These are phyloP conservation scores for Capronia americana DNA, from an alignment of 2,329 filamentous ascomycete genomes.

Conservation along the genomic window DNA sequence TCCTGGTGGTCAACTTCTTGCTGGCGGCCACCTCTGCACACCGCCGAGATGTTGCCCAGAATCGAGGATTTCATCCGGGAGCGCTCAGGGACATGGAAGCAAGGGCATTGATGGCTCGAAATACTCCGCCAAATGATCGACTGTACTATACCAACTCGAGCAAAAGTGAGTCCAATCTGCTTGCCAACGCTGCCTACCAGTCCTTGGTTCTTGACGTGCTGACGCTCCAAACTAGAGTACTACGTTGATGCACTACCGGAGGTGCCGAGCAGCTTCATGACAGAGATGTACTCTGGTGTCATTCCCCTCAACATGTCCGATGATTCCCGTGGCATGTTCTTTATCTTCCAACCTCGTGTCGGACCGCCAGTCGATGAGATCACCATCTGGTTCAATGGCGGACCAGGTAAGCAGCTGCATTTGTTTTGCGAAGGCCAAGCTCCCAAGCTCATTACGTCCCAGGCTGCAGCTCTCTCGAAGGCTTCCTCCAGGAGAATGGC, in stretches of 20 bases:
- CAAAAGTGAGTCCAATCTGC: constrained; percentile 24
- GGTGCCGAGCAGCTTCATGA: constrained; percentile 33
- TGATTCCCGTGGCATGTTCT: constrained; percentile 31
- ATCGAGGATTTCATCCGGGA: constrained; percentile 26
- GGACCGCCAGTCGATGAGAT: constrained; percentile 37
- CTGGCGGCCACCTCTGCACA: constrained; percentile 15
- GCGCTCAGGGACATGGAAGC: constrained; percentile 28
- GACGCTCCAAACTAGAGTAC: constrained; percentile 22
- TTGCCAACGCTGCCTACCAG: not conserved
- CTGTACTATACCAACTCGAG: constrained; percentile 31
- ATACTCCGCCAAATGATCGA: constrained; percentile 8
- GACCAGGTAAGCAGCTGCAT: constrained; percentile 30
- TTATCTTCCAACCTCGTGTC: constrained; percentile 38
- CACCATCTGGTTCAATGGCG: constrained; percentile 39
- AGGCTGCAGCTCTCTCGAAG: constrained; percentile 40
- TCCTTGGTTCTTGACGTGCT: not conserved
- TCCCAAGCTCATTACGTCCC: not conserved
- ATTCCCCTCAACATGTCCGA: constrained; percentile 34
- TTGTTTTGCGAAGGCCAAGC: not conserved
- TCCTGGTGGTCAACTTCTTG: constrained; percentile 23
- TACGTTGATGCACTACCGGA: constrained; percentile 34
- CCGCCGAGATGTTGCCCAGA: constrained; percentile 24
- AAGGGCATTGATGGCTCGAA: constrained; percentile 22
- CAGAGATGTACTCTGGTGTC: constrained; percentile 35
- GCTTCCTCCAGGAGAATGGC: constrained; percentile 46